A percentile compares a stretch with the other conserved stretches of the same genome.
Evolutionary conservation across 192 early-diverging fungal species (phyloP).

Genomic region (Martensiomyces pterosporus): DNA sequence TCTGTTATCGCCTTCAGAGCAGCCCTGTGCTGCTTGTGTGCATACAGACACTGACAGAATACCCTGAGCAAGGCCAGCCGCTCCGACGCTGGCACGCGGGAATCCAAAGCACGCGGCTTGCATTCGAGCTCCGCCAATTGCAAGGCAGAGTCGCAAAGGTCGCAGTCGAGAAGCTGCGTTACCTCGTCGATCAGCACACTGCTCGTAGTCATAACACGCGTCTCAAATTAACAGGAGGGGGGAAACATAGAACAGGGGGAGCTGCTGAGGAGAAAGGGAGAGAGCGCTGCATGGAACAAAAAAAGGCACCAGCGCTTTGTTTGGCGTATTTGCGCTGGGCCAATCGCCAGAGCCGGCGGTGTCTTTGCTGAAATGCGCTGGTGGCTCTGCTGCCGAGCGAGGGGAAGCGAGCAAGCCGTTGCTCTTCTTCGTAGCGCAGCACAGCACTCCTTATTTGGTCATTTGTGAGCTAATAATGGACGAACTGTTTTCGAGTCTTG

Average conservation of each 20-base stretch:
- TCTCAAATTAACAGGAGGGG: background rate
- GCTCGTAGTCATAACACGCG: conserved; percentile 3
- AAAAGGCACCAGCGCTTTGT: no score
- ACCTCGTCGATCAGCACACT: conserved; percentile 23
- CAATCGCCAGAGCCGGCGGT: no score
- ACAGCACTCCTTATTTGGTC: conserved; percentile 2
- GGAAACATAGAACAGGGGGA: background rate
- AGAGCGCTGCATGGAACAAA: no score
- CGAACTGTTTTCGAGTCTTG: conserved; percentile 58
- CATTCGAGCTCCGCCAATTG: conserved; percentile 44
- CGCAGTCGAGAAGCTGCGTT: conserved; percentile 37
- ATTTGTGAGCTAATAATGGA: conserved; percentile 55
- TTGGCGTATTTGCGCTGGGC: no score
- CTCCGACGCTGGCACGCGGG: conserved; percentile 6
- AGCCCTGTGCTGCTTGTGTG: conserved; percentile 21
- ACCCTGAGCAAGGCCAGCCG: conserved; percentile 19
- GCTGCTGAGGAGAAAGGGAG: no score
- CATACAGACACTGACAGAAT: conserved; percentile 10
- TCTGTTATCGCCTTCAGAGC: conserved; percentile 27
- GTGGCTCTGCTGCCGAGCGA: no score
- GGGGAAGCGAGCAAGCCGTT: no score
- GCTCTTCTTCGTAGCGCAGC: no score
- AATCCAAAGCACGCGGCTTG: conserved; percentile 10
- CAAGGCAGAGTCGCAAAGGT: conserved; percentile 36
- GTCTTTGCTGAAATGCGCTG: no score